phyloP scores from a whole-genome alignment of 768 basidiomycete species.

The Pulveroboletus sp. region DNA sequence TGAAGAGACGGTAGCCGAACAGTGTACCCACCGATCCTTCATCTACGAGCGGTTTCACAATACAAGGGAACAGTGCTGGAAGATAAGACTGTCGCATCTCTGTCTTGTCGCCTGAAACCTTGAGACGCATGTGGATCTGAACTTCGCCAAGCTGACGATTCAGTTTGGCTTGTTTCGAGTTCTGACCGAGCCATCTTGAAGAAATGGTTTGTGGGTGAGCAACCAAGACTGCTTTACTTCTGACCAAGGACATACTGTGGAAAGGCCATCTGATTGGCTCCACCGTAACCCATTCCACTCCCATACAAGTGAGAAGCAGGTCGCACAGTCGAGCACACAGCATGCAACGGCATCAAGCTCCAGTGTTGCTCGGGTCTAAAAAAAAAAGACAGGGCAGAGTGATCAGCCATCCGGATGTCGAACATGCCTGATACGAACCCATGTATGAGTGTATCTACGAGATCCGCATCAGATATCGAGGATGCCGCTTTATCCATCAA shows the following conservation, averaged over 20 bases:
- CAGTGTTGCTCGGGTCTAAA: constrained; percentile 89
- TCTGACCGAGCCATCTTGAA: constrained; percentile 94
- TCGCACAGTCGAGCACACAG: constrained; percentile 81
- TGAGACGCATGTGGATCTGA: constrained; percentile 92
- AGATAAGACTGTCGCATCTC: constrained; percentile 92
- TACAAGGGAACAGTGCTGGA: constrained; percentile 77
- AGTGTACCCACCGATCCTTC: constrained; percentile 59
- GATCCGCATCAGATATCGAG: constrained; percentile 90
- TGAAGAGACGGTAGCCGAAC: not conserved
- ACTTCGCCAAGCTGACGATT: constrained; percentile 79
- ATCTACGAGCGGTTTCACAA: constrained; percentile 76
- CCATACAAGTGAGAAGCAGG: constrained; percentile 88
- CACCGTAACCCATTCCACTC: constrained; percentile 56
- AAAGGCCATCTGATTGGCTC: constrained; percentile 67
- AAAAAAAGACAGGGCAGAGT: not conserved
- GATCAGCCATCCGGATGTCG: not conserved
- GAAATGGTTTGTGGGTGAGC: not conserved
- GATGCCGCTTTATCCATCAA: constrained; percentile 86
- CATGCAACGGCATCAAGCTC: constrained; percentile 91
- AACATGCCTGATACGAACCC: constrained; percentile 47
- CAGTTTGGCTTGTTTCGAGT: constrained; percentile 87
- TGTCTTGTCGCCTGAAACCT: constrained; percentile 82
- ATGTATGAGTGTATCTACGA: constrained; percentile 91
- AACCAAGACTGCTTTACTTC: not conserved
- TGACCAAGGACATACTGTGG: constrained; percentile 59